Evolutionary conservation across 805 yeast species (phyloP), one percentile per base, ranked within the genome.

Genomic region (Hanseniaspora mollemarum): DNA sequence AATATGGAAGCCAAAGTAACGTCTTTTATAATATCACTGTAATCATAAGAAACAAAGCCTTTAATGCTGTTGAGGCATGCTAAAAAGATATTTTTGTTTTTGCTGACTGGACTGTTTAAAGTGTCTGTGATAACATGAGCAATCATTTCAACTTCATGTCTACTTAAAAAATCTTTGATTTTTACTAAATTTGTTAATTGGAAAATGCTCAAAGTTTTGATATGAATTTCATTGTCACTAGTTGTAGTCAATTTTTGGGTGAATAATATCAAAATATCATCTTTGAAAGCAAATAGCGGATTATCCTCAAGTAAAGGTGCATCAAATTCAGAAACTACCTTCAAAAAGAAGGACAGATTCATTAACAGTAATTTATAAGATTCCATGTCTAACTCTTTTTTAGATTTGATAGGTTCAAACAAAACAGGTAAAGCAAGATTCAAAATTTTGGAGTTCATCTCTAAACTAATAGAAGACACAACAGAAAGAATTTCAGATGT

Each of bases 191-290:
- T 76, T 0, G 78, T 71, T 46, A 87, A 70, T 41, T 83, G 84
- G 49, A 76, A 76, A 26, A 83, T 68, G 1, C 92, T 76, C 37
- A 81, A 67, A 25, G 82, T 72, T 58, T 87, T 73, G 52, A 87
- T 69, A 1, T 87, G 76, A 10, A 79, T 80, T 58, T 85, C 95
- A 28, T 76, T 66, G 31, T 71, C 73, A 0, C 94, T 78, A 0
- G 84, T 73, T 0, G 82, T 73, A 60, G 81, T 75, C 44, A 88
- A 69, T 4, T 85, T 72, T 59, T 77, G 80, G n/a, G 87, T 78
- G 56, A 86, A 62, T 39, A 81, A 67, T 49, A 80, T 76, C 28
- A 87, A 65, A 15, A 88, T 67, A 36, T 78, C 78, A 58, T 87
- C 95, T 54, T 83, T 80, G 61, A 67, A 75, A 7, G 61, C 56